Base-by-base conservation (phyloP, 352 stramenopile genomes). In the Phytophthora cactorum region DNA sequence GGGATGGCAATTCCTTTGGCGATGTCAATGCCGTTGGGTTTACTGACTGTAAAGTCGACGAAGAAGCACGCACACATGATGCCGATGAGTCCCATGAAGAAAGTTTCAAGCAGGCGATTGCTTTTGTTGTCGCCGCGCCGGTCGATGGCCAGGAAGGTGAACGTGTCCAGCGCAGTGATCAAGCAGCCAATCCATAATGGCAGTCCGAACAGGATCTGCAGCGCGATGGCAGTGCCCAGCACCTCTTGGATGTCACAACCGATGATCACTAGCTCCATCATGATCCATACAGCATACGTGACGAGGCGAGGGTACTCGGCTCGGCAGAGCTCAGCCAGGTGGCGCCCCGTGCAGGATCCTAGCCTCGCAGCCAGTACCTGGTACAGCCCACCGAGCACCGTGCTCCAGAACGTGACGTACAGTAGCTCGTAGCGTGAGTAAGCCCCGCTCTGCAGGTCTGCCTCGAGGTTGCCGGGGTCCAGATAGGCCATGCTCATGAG, bases 401-500 rank as follows among this genome's bases (percentile, higher is more conserved):
- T 92, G 29, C 87, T 91, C 73, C 94, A 80, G 61, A 96, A 86
- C 31, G 97, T 72, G 25, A 95, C 82, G 71, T 93, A 98, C 2
- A 98, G 70, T 39, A 95, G 74, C 46, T 85, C 79, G 61, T 97
- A 97, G 54, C 83, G 77, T 7, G 85, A 83, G 28, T 93, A 97
- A 0, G 82, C 82, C 17, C 92, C 92, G n/a, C 82, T 93, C 71
- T 98, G 92, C 53, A 98, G 82, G 59, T 98, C 92, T 22, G 90
- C 91, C 68, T 98, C 91, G 55, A 98, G 92, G 69, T 98, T 98
- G 29, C 89, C 90, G 0, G 92, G 93, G 71, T 98, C 93, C 46
- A 98, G 66, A 53, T 98, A 98, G 1, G 92, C 65, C 65, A 64
- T 72, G 52, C 65, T 72, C 65, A 63, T 68, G 39, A 72, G 59